Conservation (phyloP, 495 filamentous ascomycete genomes). For the Aspergillus mulundensis region DNA sequence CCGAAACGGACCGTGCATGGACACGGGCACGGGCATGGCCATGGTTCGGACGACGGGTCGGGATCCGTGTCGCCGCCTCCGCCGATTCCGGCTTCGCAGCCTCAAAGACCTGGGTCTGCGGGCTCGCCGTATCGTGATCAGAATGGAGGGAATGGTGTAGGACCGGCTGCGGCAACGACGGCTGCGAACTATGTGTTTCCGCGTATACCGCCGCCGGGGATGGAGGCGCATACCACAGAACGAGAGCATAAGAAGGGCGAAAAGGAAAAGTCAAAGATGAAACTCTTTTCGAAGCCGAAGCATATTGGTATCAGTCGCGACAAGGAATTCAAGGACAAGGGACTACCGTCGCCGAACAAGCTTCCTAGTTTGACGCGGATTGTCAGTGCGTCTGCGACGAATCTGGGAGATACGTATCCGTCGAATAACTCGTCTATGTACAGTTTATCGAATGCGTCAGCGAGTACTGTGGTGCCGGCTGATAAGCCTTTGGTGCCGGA, state of each 20-base stretch:
- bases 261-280: slow-evolving; percentile 82
- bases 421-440: slow-evolving; percentile 71
- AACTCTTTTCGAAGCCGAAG: slow-evolving; percentile 85
- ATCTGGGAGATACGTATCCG: slow-evolving; percentile 59
- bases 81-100: slow-evolving; percentile 48
- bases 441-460: slow-evolving; percentile 75
- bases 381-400: slow-evolving; percentile 74
- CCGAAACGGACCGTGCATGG: slow-evolving; percentile 66
- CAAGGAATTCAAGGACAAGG: slow-evolving; percentile 61
- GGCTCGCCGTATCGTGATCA: slow-evolving; percentile 27
- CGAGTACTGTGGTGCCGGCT: slow-evolving; percentile 64
- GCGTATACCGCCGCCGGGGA: slow-evolving; percentile 52
- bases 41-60: slow-evolving; percentile 25
- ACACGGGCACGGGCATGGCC: slow-evolving; percentile 49
- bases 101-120: slow-evolving; percentile 52
- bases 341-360: slow-evolving; percentile 79
- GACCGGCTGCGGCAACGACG: slow-evolving; percentile 66
- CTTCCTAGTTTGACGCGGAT: slow-evolving; percentile 59
- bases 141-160: slow-evolving; percentile 55
- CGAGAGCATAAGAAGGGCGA: slow-evolving; percentile 60
- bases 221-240: slow-evolving; percentile 34
- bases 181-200: slow-evolving; percentile 88
- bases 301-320: slow-evolving; percentile 75
- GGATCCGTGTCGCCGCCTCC: slow-evolving; percentile 27
- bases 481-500: slow-evolving; percentile 30